phyloP scores from a whole-genome alignment of 805 yeast species.

The Lachancea mirantina region DNA sequence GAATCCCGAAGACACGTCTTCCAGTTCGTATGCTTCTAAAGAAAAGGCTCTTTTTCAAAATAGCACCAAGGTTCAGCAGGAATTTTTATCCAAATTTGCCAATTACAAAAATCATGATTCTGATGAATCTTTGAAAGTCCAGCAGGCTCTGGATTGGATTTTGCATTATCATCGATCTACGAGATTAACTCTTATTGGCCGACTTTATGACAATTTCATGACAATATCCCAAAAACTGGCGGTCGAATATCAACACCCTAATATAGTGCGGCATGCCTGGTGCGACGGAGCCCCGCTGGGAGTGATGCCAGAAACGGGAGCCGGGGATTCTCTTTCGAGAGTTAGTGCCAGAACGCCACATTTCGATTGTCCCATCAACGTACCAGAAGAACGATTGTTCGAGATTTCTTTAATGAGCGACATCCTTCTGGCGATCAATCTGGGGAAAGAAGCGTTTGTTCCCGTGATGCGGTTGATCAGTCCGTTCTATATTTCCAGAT shows the following conservation, averaged over 20 bases:
- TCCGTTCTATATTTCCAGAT: constrained; percentile 39
- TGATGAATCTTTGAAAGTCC: constrained; percentile 34
- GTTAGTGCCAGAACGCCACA: constrained; percentile 19
- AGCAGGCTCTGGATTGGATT: constrained; percentile 36
- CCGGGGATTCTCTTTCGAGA: constrained; percentile 3
- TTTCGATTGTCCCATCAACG: constrained; percentile 24
- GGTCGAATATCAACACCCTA: constrained; percentile 48
- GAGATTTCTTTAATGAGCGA: constrained; percentile 38
- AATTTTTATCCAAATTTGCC: constrained; percentile 21
- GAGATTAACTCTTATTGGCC: constrained; percentile 44
- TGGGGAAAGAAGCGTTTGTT: constrained; percentile 40
- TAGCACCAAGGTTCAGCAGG: constrained; percentile 20
- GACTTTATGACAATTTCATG: constrained; percentile 44
- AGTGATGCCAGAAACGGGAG: constrained; percentile 18
- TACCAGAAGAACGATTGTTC: constrained; percentile 33
- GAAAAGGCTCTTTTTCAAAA: constrained; percentile 29
- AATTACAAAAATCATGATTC: constrained; percentile 36
- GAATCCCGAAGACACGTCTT: constrained; percentile 1
- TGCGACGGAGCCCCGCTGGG: constrained; percentile 35
- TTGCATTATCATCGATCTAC: constrained; percentile 35
- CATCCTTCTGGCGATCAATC: constrained; percentile 42
- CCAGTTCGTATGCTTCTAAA: constrained; percentile 19
- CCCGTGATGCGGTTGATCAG: constrained; percentile 37
- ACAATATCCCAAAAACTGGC: constrained; percentile 49
- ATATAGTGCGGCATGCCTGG: constrained; percentile 48